phyloP scores from a whole-genome alignment of 345 rosid genomes.

The Linum lewisii region DNA sequence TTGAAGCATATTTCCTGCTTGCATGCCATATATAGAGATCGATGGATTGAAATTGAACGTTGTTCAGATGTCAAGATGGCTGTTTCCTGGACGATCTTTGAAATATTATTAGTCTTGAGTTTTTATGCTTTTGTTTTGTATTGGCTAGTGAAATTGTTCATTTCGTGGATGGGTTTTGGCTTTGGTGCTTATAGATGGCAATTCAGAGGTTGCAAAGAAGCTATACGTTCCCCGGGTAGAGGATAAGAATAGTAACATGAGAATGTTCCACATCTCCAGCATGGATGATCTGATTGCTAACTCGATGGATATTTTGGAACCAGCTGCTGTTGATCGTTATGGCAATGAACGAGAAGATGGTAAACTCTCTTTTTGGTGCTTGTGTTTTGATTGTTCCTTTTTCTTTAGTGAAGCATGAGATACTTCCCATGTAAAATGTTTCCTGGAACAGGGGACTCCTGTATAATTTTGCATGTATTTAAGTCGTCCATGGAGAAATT shows the following conservation, averaged over 20 bases:
- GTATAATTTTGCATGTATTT: not conserved
- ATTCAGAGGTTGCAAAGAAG: slow-evolving; percentile 33
- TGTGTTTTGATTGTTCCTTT: not conserved
- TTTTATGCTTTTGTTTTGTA: not conserved
- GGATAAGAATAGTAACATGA: slow-evolving; percentile 85
- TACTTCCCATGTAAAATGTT: not conserved
- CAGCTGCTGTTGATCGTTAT: slow-evolving; percentile 52
- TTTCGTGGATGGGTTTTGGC: not conserved
- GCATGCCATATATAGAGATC: not conserved
- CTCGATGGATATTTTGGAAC: slow-evolving; percentile 91
- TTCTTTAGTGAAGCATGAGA: not conserved
- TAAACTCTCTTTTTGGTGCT: slow-evolving; percentile 7
- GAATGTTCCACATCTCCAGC: slow-evolving; percentile 67
- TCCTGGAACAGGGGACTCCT: not conserved
- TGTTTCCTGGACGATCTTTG: no score
- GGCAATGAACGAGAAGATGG: slow-evolving; percentile 90
- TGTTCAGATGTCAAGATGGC: no score
- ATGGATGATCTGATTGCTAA: slow-evolving; percentile 74
- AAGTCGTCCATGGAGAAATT: not conserved
- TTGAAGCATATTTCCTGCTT: not conserved
- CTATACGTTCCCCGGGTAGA: slow-evolving; percentile 90
- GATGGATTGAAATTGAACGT: no score
- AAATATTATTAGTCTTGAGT: no score
- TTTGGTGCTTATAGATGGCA: slow-evolving; percentile 23
- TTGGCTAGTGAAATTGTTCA: not conserved